phyloP scores from a whole-genome alignment of 345 rosid genomes.

The Salix koriyanagi region DNA sequence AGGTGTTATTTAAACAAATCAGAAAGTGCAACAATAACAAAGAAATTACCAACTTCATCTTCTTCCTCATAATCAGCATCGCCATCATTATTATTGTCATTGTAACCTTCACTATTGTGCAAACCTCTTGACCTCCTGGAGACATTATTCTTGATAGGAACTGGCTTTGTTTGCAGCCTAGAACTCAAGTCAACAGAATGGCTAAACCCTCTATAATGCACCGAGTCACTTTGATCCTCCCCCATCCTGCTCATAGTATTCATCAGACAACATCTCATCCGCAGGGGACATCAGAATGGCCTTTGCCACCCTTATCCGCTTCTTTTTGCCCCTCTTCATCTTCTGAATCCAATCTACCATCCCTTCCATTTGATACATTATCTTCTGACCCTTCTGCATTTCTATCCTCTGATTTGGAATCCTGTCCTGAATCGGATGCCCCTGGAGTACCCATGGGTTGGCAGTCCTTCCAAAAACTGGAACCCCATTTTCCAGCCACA shows the following conservation, averaged over 20 bases:
- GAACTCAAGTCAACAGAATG: conserved; percentile 51
- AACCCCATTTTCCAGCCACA: conserved; percentile 85
- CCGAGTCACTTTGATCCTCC: conserved; percentile 79
- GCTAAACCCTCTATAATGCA: conserved; percentile 51
- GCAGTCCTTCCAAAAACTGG: conserved; percentile 96
- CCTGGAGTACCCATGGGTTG: conserved; percentile 65
- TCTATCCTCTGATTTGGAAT: conserved; percentile 57
- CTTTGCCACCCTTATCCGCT: conserved; percentile 51
- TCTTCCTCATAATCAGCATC: conserved; percentile 74
- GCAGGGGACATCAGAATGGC: conserved; percentile 83
- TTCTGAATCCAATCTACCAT: conserved; percentile 53
- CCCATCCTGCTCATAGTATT: conserved; percentile 99
- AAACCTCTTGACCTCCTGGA: conserved; percentile 58
- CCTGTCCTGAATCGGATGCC: conserved; percentile 67
- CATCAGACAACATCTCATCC: conserved; percentile 99
- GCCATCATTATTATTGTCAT: conserved; percentile 40
- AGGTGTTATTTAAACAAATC: background rate
- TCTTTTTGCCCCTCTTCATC: conserved; percentile 63
- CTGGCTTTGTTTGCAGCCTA: conserved; percentile 47
- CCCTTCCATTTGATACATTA: conserved; percentile 51
- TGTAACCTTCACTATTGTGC: conserved; percentile 32
- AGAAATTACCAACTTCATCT: conserved; percentile 74
- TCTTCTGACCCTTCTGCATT: conserved; percentile 51
- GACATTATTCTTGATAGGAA: conserved; percentile 27
- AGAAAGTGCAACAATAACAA: conserved; percentile 13